These are phyloP conservation scores for Symbiodinium natans DNA, from an alignment of 73 alveolate species.

Conservation along the genomic window DNA sequence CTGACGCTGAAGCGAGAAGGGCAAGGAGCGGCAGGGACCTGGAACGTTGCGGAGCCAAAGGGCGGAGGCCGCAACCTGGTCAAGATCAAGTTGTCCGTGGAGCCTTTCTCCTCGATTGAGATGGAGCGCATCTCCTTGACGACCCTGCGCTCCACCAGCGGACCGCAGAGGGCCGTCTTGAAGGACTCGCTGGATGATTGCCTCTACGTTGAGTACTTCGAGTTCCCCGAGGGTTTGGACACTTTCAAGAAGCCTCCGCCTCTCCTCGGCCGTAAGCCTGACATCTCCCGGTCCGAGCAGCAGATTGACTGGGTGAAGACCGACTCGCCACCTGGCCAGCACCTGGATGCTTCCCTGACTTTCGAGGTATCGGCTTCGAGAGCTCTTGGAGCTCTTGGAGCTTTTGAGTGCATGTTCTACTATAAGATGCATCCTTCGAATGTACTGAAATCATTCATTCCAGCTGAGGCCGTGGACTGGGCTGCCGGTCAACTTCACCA, in stretches of 20 bases:
- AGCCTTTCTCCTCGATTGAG: constrained; percentile 61
- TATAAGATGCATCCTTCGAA: no score
- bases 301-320: constrained; percentile 93
- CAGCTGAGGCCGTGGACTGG: constrained; percentile 79
- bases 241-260: constrained; percentile 79
- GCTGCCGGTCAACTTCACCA: constrained; percentile 76
- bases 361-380: no score
- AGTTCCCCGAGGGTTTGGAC: constrained; percentile 75
- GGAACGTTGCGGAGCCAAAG: constrained; percentile 93
- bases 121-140: constrained; percentile 91
- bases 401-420: background rate
- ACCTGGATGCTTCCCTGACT: no score
- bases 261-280: constrained; percentile 80
- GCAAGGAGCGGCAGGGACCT: constrained; percentile 85
- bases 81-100: constrained; percentile 57
- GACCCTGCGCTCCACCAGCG: constrained; percentile 76
- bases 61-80: constrained; percentile 88
- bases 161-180: constrained; percentile 83
- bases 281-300: constrained; percentile 89
- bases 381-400: background rate
- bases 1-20: constrained; percentile 82
- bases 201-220: constrained; percentile 90
- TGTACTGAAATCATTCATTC: no score
- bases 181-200: constrained; percentile 83
- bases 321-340: constrained; percentile 14